Evolutionary conservation across 2,329 filamentous ascomycete species (phyloP).

Genomic region (Cladosporium sp.): DNA sequence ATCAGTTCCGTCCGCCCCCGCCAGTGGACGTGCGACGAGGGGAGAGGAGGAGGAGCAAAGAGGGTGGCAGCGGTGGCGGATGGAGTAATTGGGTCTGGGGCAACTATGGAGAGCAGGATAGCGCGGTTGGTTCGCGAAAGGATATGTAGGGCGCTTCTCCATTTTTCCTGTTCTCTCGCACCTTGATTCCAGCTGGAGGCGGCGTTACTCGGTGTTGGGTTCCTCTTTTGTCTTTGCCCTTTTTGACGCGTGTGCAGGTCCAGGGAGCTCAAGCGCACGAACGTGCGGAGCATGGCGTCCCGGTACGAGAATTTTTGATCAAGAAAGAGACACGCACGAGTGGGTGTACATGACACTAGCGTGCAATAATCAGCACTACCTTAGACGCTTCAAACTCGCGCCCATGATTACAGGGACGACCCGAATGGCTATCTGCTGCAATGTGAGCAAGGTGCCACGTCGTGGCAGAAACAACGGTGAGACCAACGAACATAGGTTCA

Average conservation of each 20-base stretch:
- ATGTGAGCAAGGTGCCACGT: no score
- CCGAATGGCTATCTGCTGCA: no score
- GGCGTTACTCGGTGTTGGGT: no score
- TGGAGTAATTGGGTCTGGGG: conserved; percentile 35
- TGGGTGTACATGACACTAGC: no score
- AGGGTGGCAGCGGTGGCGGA: conserved; percentile 14
- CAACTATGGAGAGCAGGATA: conserved; percentile 33
- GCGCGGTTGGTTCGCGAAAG: conserved; percentile 27
- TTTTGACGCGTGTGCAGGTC: conserved; percentile 9
- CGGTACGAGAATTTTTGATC: conserved; percentile 1
- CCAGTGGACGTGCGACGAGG: not conserved
- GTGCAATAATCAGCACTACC: no score
- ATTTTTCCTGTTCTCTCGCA: not conserved
- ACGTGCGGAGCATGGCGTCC: conserved; percentile 6
- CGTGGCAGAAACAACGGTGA: no score
- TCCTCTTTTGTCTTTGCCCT: not conserved
- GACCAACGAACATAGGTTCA: no score
- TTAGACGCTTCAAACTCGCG: no score
- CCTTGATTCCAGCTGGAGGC: not conserved
- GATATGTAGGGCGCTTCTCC: conserved; percentile 16
- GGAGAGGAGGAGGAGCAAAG: conserved; percentile 12
- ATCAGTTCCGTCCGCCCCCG: conserved; percentile 19
- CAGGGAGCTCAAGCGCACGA: not conserved
- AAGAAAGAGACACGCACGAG: not conserved
- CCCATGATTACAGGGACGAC: no score